phyloP scores from a whole-genome alignment of 805 yeast species.

The Cyberlindnera misumaiensis region DNA sequence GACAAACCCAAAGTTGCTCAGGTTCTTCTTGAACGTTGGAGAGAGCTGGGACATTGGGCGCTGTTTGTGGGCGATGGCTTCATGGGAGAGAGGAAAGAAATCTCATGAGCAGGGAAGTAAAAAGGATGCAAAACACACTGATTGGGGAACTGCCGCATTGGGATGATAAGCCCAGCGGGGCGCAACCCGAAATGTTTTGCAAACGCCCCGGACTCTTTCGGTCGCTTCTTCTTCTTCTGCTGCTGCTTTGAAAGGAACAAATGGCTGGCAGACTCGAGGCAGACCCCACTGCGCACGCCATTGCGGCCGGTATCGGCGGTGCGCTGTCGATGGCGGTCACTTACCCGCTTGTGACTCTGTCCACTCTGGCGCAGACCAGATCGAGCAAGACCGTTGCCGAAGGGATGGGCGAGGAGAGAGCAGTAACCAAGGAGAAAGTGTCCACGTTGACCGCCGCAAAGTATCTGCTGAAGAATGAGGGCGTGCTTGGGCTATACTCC shows the following conservation, averaged over 20 bases:
- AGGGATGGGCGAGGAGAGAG: constrained; percentile 16
- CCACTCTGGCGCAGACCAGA: constrained; percentile 84
- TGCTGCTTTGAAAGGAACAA: too few species aligned
- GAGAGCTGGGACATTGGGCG: constrained; percentile 12
- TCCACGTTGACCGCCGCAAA: constrained; percentile 33
- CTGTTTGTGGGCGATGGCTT: too few species aligned
- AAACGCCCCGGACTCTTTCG: too few species aligned
- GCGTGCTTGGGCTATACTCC: constrained; percentile 64
- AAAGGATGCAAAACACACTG: too few species aligned
- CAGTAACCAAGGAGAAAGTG: constrained; percentile 7
- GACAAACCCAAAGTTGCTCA: constrained; percentile 20
- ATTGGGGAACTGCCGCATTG: too few species aligned
- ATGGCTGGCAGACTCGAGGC: constrained; percentile 22
- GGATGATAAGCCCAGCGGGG: too few species aligned
- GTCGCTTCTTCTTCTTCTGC: too few species aligned
- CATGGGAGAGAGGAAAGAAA: too few species aligned
- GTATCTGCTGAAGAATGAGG: constrained; percentile 49
- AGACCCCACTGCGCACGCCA: constrained; percentile 61
- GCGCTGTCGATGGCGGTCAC: constrained; percentile 82
- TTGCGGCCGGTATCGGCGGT: constrained; percentile 93
- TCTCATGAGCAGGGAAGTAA: too few species aligned
- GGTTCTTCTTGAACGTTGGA: constrained; percentile 13
- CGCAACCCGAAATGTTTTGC: too few species aligned
- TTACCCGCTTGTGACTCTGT: constrained; percentile 80
- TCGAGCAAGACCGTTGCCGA: constrained; percentile 12